A percentile compares a stretch with the other conserved stretches of the same genome.
phyloP scores from a whole-genome alignment of 805 yeast species.

The Saccharomycopsis malanga region DNA sequence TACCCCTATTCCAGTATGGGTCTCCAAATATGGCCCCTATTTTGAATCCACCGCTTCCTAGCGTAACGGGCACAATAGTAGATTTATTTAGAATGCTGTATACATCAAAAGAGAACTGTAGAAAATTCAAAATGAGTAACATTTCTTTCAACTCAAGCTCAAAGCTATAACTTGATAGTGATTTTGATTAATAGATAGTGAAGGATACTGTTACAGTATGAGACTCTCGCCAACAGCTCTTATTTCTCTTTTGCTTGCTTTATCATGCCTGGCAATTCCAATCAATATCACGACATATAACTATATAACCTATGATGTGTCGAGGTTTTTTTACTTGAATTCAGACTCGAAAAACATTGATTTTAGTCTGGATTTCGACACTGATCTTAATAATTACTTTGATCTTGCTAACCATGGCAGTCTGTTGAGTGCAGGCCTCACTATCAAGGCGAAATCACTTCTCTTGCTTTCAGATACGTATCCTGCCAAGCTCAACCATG shows the following conservation, averaged over 20 bases:
- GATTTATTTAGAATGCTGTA: too few species aligned
- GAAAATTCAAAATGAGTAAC: constrained; percentile 1
- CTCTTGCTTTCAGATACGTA: constrained; percentile 10
- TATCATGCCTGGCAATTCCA: constrained; percentile 7
- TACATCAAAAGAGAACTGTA: constrained; percentile 2
- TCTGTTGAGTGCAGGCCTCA: neutral
- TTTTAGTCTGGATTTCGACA: neutral
- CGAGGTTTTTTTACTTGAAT: constrained; percentile 9
- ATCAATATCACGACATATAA: constrained; percentile 20
- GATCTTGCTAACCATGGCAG: neutral
- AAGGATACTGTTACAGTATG: neutral
- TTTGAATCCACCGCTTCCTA: too few species aligned
- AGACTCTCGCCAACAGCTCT: neutral
- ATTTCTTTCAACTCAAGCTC: constrained; percentile 1
- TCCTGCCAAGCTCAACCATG: constrained; percentile 11
- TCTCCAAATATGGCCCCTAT: too few species aligned
- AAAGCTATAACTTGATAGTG: neutral
- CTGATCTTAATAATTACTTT: too few species aligned
- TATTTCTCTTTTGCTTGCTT: neutral
- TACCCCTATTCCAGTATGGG: too few species aligned
- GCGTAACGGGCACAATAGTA: too few species aligned
- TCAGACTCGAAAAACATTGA: neutral
- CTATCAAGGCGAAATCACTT: neutral
- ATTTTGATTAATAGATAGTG: neutral
- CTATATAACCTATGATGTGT: constrained; percentile 18